These are phyloP conservation scores for Penicillium aurantiogriseum DNA, from an alignment of 2,329 filamentous ascomycete species.

Conservation along the genomic window DNA sequence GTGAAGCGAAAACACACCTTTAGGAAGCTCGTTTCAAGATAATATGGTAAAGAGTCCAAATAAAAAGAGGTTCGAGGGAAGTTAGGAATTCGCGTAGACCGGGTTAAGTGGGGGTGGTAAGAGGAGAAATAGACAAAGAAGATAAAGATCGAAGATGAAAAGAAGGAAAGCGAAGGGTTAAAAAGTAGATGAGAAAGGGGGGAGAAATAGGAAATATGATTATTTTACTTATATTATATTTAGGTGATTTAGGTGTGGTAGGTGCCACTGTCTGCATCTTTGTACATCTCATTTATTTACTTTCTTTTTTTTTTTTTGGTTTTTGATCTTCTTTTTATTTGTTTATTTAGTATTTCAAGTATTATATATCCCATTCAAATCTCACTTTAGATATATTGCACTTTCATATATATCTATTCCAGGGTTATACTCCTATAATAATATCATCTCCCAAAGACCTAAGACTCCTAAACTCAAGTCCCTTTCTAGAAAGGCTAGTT, in stretches of 20 bases:
- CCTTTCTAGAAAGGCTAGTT: slow-evolving; percentile 13
- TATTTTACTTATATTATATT: slow-evolving; percentile 8
- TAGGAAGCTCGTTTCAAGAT: not conserved
- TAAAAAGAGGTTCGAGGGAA: not conserved
- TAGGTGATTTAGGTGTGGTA: slow-evolving; percentile 28
- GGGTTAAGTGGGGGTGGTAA: not conserved
- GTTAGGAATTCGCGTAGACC: not conserved
- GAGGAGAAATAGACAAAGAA: not conserved
- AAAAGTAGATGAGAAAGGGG: slow-evolving; percentile 10
- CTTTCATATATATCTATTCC: not conserved
- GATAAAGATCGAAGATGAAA: not conserved
- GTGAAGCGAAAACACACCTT: not conserved
- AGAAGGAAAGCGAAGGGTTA: slow-evolving; percentile 1
- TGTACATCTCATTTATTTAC: slow-evolving; percentile 21
- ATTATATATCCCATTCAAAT: not conserved
- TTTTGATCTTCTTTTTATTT: not conserved
- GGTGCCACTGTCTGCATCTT: slow-evolving; percentile 21
- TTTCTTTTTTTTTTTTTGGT: not conserved
- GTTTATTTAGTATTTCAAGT: not conserved
- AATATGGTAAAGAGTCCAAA: not conserved
- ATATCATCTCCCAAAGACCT: not conserved
- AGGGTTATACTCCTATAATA: not conserved
- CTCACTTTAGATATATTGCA: not conserved
- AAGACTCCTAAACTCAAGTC: slow-evolving; percentile 2
- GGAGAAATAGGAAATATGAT: slow-evolving; percentile 5